Evolutionary conservation across 2,329 filamentous ascomycete genomes (phyloP).

Genomic region (Venturiaceae sp.): DNA sequence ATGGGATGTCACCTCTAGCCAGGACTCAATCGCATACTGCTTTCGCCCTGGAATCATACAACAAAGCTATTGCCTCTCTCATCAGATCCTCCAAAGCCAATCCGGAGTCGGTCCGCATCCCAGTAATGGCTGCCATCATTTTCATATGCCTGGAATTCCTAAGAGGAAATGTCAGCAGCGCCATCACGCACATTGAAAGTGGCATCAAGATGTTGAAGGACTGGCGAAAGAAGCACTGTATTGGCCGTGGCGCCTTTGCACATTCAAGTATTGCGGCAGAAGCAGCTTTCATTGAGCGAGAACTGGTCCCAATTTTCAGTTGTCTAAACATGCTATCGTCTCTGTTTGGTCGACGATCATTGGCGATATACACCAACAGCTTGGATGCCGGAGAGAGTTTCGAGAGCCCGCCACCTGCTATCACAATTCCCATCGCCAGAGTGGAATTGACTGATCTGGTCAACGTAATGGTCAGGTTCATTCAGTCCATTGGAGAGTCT

Average conservation of each 20-base stretch:
- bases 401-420: not conserved
- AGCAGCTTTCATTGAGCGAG: constrained; percentile 3
- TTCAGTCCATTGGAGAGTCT: constrained; percentile 3
- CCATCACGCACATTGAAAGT: constrained; percentile 6
- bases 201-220: constrained; percentile 6
- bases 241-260: not conserved
- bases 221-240: not conserved
- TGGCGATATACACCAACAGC: not conserved
- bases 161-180: constrained; percentile 2
- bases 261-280: not conserved
- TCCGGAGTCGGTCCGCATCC: constrained; percentile 1
- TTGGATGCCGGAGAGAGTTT: not conserved
- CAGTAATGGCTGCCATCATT: constrained; percentile 5
- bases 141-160: constrained; percentile 9
- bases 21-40: not conserved
- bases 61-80: constrained; percentile 1
- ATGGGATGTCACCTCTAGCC: not conserved
- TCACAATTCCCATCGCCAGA: not conserved
- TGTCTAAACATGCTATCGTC: constrained; percentile 4
- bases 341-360: constrained; percentile 2
- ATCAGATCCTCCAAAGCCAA: not conserved
- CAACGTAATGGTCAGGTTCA: constrained; percentile 1
- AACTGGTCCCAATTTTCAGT: constrained; percentile 3
- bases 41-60: constrained; percentile 5
- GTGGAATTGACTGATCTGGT: not conserved